Conservation (phyloP, 208 protist species). For the Trypanosoma boissoni region DNA sequence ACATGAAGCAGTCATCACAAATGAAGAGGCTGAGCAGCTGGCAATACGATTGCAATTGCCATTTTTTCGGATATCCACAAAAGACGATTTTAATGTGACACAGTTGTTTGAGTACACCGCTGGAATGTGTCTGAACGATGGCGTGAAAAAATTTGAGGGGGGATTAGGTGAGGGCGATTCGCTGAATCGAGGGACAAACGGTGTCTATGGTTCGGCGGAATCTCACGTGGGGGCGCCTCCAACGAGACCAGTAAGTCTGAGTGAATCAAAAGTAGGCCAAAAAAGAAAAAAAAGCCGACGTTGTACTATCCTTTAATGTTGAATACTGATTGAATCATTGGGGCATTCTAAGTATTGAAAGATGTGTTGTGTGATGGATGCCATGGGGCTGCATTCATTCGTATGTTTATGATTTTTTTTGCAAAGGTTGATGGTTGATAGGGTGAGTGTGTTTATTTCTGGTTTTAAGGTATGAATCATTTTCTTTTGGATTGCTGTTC, state of each 20-base stretch:
- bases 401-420: no score
- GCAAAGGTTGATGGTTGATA: no score
- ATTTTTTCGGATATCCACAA: constrained; percentile 90
- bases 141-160: not conserved
- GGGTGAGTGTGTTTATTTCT: no score
- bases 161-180: not conserved
- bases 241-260: constrained; percentile 16
- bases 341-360: not conserved
- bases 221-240: not conserved
- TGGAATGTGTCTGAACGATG: constrained; percentile 46
- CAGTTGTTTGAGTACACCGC: constrained; percentile 87
- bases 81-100: constrained; percentile 93
- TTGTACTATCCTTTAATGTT: constrained; percentile 19
- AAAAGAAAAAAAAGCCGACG: constrained; percentile 40
- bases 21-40: constrained; percentile 85
- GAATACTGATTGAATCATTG: not conserved
- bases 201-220: not conserved
- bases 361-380: not conserved
- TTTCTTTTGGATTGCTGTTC: no score
- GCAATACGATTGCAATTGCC: constrained; percentile 76
- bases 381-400: no score
- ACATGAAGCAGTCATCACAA: constrained; percentile 71
- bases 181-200: not conserved
- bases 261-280: constrained; percentile 16
- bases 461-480: no score